phyloP scores from a whole-genome alignment of 139 green algal genomes.

The Tetradesmus lagerheimii region DNA sequence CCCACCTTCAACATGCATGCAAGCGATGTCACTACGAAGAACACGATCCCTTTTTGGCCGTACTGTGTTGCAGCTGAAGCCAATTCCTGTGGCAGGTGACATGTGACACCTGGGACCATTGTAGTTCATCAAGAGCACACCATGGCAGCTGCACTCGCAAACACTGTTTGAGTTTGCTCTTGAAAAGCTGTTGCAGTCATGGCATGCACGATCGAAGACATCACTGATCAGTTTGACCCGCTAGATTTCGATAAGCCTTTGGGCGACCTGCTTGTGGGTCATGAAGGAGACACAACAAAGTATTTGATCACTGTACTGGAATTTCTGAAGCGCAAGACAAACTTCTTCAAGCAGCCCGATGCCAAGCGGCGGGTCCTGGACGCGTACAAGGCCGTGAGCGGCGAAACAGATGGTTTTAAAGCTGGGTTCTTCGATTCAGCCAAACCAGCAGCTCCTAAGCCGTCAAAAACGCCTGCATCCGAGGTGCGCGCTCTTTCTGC shows the following conservation, averaged over 20 bases:
- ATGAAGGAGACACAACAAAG: conserved; percentile 53
- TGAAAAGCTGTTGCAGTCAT: neutral
- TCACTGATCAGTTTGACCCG: conserved; percentile 55
- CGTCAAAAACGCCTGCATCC: neutral
- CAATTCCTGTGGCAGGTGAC: neutral
- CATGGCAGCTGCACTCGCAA: neutral
- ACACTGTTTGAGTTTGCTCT: neutral
- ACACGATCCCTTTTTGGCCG: neutral
- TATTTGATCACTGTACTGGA: conserved; percentile 66
- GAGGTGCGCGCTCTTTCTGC: conserved; percentile 27
- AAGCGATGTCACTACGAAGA: neutral
- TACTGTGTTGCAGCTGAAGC: neutral
- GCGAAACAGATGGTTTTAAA: conserved; percentile 48
- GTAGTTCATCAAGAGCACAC: neutral
- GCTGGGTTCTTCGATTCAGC: conserved; percentile 56
- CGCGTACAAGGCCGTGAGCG: conserved; percentile 39
- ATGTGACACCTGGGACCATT: neutral
- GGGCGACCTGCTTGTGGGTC: conserved; percentile 23
- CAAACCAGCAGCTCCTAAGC: conserved; percentile 9
- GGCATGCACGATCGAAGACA: conserved; percentile 62
- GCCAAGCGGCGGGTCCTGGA: conserved; percentile 61
- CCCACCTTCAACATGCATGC: neutral
- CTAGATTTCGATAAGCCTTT: conserved; percentile 17
- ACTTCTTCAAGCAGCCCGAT: conserved; percentile 73
- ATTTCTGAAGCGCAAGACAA: conserved; percentile 72